Base-by-base conservation (phyloP, 441 rosid species). In the Dalechampia spathulata region DNA sequence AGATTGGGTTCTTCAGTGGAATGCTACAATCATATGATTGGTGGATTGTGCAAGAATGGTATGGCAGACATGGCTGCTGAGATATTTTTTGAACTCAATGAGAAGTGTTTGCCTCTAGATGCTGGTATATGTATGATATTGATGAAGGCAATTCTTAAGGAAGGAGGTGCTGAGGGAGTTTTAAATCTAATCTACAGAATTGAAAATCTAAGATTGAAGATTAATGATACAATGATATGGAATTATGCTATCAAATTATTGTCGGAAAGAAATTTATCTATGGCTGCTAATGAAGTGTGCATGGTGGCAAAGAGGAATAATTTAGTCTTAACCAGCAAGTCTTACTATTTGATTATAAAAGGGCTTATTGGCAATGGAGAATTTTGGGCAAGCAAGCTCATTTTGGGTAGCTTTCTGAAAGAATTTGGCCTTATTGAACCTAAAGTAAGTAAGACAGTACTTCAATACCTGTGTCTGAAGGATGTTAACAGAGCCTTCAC, bases 41-140 rank as follows among this genome's bases (percentile, higher is more conserved):
- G 48, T 41, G 86, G 89, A 17, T 83, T 90, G 37, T 84, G 95
- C 79, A 61, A 68, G 58, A 72, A 53, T 37, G 82, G 72, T 60
- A 75, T 73, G 87, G 67, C 80, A 55, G 81, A 75, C 71, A 55
- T 76, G 69, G 97, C 90, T 50, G 64, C 44, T 6, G 80, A 80
- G 53, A 71, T 83, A 51, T 72, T 83, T 70, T 11, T 69, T 32
- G 97, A 90, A 72, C 67, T 81, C 49, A 64, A 34, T 53, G 77
- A 75, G 43, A 81, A 73, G 61, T 80, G 78, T 49, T 60, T 84
- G 68, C 58, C 60, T 60, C 58, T 77, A 47, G 75, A 83, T 61
- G 44, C 25, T 22, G 61, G 66, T 52, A 63, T 72, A 25, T 73
- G 63, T 60, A 73, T 36, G 66, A 68, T 57, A 49, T 70, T 90